Base-by-base conservation (phyloP, 1,139 yeast species). In the Spathaspora sp. region DNA sequence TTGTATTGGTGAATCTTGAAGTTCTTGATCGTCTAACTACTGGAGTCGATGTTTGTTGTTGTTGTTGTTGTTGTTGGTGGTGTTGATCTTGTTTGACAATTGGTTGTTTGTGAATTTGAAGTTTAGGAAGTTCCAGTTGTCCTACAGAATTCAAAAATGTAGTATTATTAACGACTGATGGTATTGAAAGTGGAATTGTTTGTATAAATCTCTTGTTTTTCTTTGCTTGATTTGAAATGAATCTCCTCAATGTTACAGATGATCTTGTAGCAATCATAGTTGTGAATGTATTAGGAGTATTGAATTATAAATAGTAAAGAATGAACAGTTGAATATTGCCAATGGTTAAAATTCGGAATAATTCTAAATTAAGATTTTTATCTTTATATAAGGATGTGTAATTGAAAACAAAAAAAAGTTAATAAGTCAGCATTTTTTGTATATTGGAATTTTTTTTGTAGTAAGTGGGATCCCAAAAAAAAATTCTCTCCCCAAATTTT, bases 131-230 rank as follows among this genome's bases (percentile, higher is more conserved):
- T 20, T 17, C 24, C 8, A 7, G 24, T n/a, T 37, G 26, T 7
- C 39, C 26, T 10, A 37, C 7, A 16, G 26, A n/a, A 11, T 20
- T 20, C 39, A 37, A 37, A n/a, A 20, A 18, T 20, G 39, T 3
- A 16, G 39, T 7, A 39, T 11, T 47, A 51, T 10, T 40, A 42
- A 9, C 13, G 7, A 38, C 53, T 58, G 29, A 24, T 23, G 56
- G 52, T 24, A 57, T 53, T 7, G 67, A 47, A 8, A 58, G 53
- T 8, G 75, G 75, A 20, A 72, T 67, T 4, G 78, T 74, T 53
- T 74, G 76, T 63, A 74, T 68, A 54, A 66, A 73, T 45, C 79
- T 56, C 54, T 64, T 72, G n/a, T 61, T 65, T 43, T 58, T 62
- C 41, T 60, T 59, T 20, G 58, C 46, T 43, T 65, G 68, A 39